Percentiles rank a stretch among this genome's conserved stretches.
Evolutionary conservation across 2,329 filamentous ascomycete genomes (phyloP).

Genomic region (Sporothrix dimorphospora): DNA sequence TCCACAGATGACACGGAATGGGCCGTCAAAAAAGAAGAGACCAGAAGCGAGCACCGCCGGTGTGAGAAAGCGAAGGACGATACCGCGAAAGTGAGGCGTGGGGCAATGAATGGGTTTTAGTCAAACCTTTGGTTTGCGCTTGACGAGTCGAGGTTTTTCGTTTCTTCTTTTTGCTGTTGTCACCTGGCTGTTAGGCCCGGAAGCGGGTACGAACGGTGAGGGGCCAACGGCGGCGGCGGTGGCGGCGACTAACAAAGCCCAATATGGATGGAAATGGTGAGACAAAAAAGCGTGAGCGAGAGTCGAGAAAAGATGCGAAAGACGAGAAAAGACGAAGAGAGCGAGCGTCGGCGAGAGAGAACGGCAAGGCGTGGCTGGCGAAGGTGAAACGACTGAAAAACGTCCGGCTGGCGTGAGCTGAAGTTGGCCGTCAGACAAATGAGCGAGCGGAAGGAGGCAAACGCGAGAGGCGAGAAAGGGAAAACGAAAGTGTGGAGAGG

Average conservation of each 20-base stretch:
- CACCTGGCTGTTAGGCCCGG: conserved; percentile 8
- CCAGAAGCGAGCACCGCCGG: not conserved
- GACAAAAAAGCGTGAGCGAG: not conserved
- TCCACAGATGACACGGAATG: conserved; percentile 1
- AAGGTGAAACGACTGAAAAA: not conserved
- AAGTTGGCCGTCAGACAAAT: conserved; percentile 11
- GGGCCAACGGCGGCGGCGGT: conserved; percentile 12
- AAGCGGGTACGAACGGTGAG: not conserved
- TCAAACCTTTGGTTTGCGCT: not conserved
- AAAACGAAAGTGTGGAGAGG: not conserved
- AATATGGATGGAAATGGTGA: conserved; percentile 7
- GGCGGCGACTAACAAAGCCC: conserved; percentile 12
- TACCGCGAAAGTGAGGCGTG: not conserved
- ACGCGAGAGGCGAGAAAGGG: not conserved
- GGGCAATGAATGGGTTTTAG: conserved; percentile 1
- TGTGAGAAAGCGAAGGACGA: not conserved
- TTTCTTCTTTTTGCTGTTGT: not conserved
- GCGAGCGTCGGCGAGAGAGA: not conserved
- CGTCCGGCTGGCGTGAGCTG: not conserved
- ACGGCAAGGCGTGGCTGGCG: not conserved
- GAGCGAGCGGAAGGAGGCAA: conserved; percentile 11
- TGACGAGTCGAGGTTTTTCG: not conserved
- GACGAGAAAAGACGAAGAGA: not conserved
- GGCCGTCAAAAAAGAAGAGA: not conserved
- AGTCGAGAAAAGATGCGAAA: not conserved